phyloP scores from a whole-genome alignment of 1,284 basidiomycete genomes.

The Thecaphora frezii region DNA sequence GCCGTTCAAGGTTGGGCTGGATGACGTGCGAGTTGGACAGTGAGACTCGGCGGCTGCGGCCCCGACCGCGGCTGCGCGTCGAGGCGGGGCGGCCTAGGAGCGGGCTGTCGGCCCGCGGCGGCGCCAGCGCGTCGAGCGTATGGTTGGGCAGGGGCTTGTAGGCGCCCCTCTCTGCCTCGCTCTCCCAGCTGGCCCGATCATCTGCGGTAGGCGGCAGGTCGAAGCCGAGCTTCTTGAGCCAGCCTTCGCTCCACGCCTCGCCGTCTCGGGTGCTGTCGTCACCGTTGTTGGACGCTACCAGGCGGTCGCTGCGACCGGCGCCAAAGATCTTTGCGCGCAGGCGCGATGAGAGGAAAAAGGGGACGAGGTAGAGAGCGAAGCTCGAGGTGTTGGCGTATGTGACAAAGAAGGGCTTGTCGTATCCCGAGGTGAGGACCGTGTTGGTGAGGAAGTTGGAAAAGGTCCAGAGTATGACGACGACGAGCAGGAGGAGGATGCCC shows the following conservation, averaged over 20 bases:
- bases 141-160: not conserved
- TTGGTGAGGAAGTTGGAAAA: constrained; percentile 57
- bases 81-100: not conserved
- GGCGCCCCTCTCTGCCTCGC: not conserved
- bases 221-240: constrained; percentile 49
- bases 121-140: too few species aligned
- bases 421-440: constrained; percentile 52
- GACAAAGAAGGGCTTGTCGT: constrained; percentile 61
- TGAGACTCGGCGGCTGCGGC: not conserved
- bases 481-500: constrained; percentile 72
- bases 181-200: not conserved
- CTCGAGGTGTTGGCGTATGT: constrained; percentile 86
- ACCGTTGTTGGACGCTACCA: not conserved
- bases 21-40: not conserved
- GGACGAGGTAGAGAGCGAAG: constrained; percentile 86
- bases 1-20: not conserved
- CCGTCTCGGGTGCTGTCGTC: constrained; percentile 13
- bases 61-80: not conserved
- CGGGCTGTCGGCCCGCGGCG: not conserved
- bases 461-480: constrained; percentile 83
- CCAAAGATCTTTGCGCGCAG: constrained; percentile 6
- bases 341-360: constrained; percentile 61
- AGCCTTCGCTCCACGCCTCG: constrained; percentile 15
- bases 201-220: constrained; percentile 17
- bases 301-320: not conserved